Evolutionary conservation across 371 early-diverging fungal genomes (phyloP).

Genomic region (Lichtheimia ornata): DNA sequence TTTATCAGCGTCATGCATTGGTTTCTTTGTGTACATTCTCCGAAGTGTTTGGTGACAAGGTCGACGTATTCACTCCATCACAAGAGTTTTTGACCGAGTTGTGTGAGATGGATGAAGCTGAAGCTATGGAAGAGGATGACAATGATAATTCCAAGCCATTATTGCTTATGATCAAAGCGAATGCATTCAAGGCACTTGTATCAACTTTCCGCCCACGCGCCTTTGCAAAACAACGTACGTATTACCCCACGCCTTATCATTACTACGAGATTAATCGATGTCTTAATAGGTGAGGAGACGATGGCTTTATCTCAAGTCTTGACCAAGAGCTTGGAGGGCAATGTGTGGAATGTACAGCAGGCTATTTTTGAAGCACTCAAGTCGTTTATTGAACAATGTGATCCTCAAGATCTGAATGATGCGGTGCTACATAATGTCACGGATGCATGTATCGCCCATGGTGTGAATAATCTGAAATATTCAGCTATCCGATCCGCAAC

Average conservation of each 20-base stretch:
- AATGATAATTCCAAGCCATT: constrained; percentile 67
- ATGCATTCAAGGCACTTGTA: constrained; percentile 68
- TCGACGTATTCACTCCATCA: constrained; percentile 59
- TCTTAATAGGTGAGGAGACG: constrained; percentile 35
- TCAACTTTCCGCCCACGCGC: constrained; percentile 54
- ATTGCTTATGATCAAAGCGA: constrained; percentile 68
- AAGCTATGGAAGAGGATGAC: constrained; percentile 65
- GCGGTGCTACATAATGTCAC: constrained; percentile 7
- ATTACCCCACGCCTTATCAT: neutral
- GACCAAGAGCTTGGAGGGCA: constrained; percentile 43
- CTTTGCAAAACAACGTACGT: constrained; percentile 51
- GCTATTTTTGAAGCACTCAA: constrained; percentile 63
- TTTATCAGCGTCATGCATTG: constrained; percentile 70
- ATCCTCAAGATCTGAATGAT: constrained; percentile 5
- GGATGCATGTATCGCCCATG: constrained; percentile 18
- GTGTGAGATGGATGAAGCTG: constrained; percentile 54
- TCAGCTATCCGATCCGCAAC: constrained; percentile 49
- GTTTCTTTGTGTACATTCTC: constrained; percentile 64
- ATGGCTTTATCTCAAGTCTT: constrained; percentile 35
- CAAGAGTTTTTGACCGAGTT: constrained; percentile 60
- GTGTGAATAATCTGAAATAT: constrained; percentile 42
- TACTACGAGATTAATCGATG: neutral
- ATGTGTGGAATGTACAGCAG: constrained; percentile 76
- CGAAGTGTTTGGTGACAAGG: constrained; percentile 49
- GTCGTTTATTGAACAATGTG: constrained; percentile 39